Percentiles rank a stretch among this genome's conserved stretches.
Evolutionary conservation across 2,329 filamentous ascomycete species (phyloP).

Genomic region (Hypomyces perniciosus): DNA sequence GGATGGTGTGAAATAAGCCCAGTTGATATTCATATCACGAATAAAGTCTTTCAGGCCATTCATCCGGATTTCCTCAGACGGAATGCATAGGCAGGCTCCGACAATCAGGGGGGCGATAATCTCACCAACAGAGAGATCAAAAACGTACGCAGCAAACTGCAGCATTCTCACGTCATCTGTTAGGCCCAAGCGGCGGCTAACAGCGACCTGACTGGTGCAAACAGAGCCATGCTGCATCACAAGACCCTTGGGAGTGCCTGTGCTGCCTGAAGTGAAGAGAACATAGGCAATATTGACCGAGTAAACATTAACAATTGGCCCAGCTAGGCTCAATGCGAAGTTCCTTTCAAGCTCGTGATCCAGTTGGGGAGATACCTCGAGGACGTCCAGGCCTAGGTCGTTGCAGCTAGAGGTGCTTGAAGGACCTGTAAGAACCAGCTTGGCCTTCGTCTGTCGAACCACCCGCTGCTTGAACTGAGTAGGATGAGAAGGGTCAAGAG

Average conservation of each 20-base stretch:
- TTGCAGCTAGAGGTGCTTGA: no score
- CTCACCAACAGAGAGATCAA: constrained; percentile 13
- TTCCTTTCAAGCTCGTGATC: no score
- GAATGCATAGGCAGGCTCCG: constrained; percentile 15
- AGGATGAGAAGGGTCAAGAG: constrained; percentile 20
- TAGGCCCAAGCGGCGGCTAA: constrained; percentile 2
- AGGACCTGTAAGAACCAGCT: no score
- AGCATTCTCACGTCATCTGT: constrained; percentile 8
- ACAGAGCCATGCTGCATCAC: constrained; percentile 13
- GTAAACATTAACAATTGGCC: constrained; percentile 1
- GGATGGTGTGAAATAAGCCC: constrained; percentile 14
- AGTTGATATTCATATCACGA: background rate
- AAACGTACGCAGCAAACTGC: constrained; percentile 15
- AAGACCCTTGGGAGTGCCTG: constrained; percentile 14
- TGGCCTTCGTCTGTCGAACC: no score
- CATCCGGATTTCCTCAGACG: constrained; percentile 6
- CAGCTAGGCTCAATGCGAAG: no score
- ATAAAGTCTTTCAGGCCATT: constrained; percentile 12
- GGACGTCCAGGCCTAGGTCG: no score
- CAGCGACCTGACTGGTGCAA: constrained; percentile 8
- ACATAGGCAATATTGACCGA: constrained; percentile 9
- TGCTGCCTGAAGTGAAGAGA: constrained; percentile 14
- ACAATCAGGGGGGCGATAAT: constrained; percentile 10
- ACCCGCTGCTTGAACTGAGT: no score
- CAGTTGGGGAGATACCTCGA: no score